phyloP scores from a whole-genome alignment of 495 filamentous ascomycete genomes.

The Parathielavia hyrcaniae region DNA sequence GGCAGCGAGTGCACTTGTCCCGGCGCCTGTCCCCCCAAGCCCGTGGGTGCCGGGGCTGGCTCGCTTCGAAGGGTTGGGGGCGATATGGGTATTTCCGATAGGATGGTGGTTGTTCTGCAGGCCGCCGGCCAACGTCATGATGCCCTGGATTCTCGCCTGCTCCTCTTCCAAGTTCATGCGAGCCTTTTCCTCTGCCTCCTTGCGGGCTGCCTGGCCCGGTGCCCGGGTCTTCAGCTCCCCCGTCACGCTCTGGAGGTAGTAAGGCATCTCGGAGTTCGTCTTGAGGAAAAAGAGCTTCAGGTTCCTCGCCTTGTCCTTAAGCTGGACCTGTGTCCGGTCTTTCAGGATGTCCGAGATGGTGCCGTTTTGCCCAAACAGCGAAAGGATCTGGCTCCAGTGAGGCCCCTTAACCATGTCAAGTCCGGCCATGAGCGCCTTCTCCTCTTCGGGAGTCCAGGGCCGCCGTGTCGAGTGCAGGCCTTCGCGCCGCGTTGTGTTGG shows the following conservation, averaged over 20 bases:
- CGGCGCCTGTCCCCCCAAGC: neutral
- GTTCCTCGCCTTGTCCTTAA: conserved; percentile 94
- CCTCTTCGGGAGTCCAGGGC: conserved; percentile 86
- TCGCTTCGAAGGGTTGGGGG: conserved; percentile 15
- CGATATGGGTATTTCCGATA: conserved; percentile 10
- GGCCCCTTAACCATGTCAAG: conserved; percentile 87
- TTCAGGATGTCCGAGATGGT: conserved; percentile 79
- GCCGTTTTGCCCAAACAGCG: conserved; percentile 78
- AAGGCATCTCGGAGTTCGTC: conserved; percentile 85
- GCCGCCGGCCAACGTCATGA: conserved; percentile 47
- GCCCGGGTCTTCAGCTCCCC: conserved; percentile 92
- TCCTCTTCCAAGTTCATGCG: conserved; percentile 63
- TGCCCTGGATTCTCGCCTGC: conserved; percentile 63
- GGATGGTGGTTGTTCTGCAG: conserved; percentile 36
- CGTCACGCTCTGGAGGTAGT: conserved; percentile 84
- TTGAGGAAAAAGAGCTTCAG: conserved; percentile 94
- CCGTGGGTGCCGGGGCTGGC: conserved; percentile 16
- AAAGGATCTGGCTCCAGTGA: conserved; percentile 92
- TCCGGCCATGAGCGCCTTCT: conserved; percentile 86
- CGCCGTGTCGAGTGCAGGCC: conserved; percentile 77
- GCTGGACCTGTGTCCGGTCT: conserved; percentile 88
- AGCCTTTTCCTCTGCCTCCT: conserved; percentile 68
- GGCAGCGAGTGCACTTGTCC: neutral
- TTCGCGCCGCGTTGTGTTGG: conserved; percentile 64
- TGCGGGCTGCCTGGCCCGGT: conserved; percentile 71